Conservation (phyloP, 768 basidiomycete genomes). For the Suillus lakei region DNA sequence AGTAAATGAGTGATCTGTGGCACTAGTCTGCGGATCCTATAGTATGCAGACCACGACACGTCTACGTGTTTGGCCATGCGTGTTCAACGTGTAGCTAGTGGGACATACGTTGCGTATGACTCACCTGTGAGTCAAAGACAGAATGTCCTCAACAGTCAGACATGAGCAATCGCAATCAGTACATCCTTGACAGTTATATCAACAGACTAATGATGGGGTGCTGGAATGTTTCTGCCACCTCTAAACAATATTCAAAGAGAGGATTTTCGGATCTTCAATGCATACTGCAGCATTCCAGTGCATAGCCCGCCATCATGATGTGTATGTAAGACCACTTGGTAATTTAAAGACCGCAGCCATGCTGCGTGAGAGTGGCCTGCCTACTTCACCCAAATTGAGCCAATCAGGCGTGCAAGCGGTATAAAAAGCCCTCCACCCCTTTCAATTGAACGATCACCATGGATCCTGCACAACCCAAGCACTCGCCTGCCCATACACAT, state of each 20-base stretch:
- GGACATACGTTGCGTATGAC: slow-evolving; percentile 10
- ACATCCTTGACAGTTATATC: slow-evolving; percentile 48
- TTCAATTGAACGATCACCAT: slow-evolving; percentile 24
- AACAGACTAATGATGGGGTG: slow-evolving; percentile 15
- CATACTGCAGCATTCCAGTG: too few species aligned
- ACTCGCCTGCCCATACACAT: slow-evolving; percentile 26
- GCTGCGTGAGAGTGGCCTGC: slow-evolving; percentile 16
- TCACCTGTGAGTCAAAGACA: slow-evolving; percentile 53
- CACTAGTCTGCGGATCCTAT: slow-evolving; percentile 55
- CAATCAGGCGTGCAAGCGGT: slow-evolving; percentile 17
- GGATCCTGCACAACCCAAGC: slow-evolving; percentile 26
- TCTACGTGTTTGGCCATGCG: slow-evolving; percentile 44
- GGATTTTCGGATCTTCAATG: neutral
- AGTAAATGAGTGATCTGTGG: slow-evolving; percentile 44
- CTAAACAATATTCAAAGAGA: neutral
- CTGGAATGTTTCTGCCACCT: slow-evolving; percentile 10
- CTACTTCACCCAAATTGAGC: slow-evolving; percentile 14
- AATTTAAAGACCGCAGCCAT: slow-evolving; percentile 1
- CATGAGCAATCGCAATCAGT: slow-evolving; percentile 41
- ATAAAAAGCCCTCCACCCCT: slow-evolving; percentile 36
- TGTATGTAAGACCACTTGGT: neutral
- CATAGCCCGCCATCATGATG: neutral
- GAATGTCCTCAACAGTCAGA: slow-evolving; percentile 44
- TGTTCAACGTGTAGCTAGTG: slow-evolving; percentile 19
- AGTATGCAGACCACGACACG: slow-evolving; percentile 64